Evolutionary conservation across 768 basidiomycete genomes (phyloP).

Genomic region (Agaricus subrufescens): DNA sequence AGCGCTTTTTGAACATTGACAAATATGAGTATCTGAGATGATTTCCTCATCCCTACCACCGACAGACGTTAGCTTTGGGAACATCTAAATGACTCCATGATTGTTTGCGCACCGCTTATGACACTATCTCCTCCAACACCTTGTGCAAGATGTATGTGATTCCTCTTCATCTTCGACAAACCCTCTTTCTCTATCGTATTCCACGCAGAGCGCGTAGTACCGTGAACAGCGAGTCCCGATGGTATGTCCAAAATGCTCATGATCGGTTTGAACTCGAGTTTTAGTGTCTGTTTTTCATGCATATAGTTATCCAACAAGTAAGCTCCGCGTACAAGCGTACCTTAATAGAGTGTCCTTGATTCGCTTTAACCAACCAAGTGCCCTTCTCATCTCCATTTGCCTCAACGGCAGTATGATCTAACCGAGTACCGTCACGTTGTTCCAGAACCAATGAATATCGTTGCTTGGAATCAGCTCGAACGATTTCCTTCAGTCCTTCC

Average conservation of each 20-base stretch:
- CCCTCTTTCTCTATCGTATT: slow-evolving; percentile 64
- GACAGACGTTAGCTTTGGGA: too few relatives aligned
- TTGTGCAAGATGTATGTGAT: slow-evolving; percentile 92
- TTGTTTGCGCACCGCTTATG: slow-evolving; percentile 61
- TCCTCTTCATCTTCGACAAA: slow-evolving; percentile 79
- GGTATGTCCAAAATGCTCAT: slow-evolving; percentile 58
- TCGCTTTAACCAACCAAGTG: slow-evolving; percentile 86
- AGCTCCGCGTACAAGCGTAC: slow-evolving; percentile 28
- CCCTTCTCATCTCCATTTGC: slow-evolving; percentile 21
- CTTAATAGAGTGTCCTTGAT: slow-evolving; percentile 86
- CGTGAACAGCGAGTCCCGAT: slow-evolving; percentile 71
- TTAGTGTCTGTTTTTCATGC: slow-evolving; percentile 45
- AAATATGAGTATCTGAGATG: slow-evolving; percentile 77
- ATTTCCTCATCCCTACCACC: slow-evolving; percentile 70
- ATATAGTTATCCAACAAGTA: not conserved
- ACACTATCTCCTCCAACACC: slow-evolving; percentile 61
- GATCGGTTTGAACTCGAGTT: slow-evolving; percentile 63
- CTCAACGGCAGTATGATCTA: slow-evolving; percentile 13
- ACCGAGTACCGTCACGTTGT: slow-evolving; percentile 16
- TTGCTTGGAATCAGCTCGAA: slow-evolving; percentile 61
- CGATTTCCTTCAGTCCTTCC: slow-evolving; percentile 52
- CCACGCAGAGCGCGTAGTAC: slow-evolving; percentile 72
- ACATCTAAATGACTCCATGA: not conserved
- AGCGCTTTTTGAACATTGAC: slow-evolving; percentile 71
- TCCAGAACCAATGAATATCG: slow-evolving; percentile 60